These are phyloP conservation scores for Globisporangium orthogonon DNA, from an alignment of 352 stramenopile genomes.

Conservation along the genomic window DNA sequence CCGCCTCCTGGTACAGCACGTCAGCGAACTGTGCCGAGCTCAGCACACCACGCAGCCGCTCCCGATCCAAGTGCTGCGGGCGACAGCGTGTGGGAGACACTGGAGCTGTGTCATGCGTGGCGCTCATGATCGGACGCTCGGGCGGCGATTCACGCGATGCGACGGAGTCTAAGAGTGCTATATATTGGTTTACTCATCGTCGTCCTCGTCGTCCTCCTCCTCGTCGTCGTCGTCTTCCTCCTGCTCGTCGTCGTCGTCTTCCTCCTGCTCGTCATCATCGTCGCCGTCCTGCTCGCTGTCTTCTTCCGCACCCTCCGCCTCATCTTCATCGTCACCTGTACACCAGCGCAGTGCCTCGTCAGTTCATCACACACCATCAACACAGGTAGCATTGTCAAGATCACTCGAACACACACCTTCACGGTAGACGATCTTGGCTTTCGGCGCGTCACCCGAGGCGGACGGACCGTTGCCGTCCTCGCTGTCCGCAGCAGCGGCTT, in stretches of 20 bases:
- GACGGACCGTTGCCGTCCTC: constrained; percentile 14
- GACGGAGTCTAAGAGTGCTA: background rate
- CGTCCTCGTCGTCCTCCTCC: constrained; percentile 28
- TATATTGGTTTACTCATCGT: constrained; percentile 30
- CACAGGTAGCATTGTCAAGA: background rate
- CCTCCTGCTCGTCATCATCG: constrained; percentile 23
- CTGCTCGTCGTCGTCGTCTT: constrained; percentile 22
- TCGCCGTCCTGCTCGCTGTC: constrained; percentile 13
- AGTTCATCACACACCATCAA: constrained; percentile 3
- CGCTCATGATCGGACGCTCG: constrained; percentile 3
- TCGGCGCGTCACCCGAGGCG: constrained; percentile 28
- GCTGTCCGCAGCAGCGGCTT: constrained; percentile 21
- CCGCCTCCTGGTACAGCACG: constrained; percentile 51
- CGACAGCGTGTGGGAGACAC: constrained; percentile 44
- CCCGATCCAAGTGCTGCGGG: constrained; percentile 45
- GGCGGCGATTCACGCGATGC: background rate
- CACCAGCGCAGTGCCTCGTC: background rate
- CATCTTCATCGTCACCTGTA: constrained; percentile 20
- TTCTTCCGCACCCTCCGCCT: constrained; percentile 17
- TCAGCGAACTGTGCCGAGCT: constrained; percentile 21
- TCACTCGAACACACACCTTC: constrained; percentile 25
- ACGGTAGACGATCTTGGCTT: constrained; percentile 58
- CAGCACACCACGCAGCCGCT: constrained; percentile 39
- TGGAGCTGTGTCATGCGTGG: background rate
- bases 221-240: constrained; percentile 51